phyloP scores from a whole-genome alignment of 192 early-diverging fungal genomes.

The Oehlia diaphana region DNA sequence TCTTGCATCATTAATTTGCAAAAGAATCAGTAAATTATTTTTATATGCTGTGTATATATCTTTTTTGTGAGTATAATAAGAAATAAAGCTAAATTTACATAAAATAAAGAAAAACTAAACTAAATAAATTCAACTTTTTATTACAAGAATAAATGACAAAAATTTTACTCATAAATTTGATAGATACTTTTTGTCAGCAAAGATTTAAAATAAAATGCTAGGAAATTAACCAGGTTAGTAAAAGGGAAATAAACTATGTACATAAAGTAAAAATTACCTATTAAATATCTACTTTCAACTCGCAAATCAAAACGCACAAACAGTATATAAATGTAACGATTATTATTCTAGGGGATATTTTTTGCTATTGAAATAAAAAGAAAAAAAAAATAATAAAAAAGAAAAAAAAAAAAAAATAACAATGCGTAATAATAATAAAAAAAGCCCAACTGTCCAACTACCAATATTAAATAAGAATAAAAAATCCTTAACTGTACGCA shows the following conservation, averaged over 20 bases:
- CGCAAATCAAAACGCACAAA: not conserved
- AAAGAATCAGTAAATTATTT: too few species aligned
- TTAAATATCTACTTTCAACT: not conserved
- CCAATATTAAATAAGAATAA: not conserved
- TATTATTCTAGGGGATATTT: not conserved
- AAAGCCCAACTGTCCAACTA: not conserved
- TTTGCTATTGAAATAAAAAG: not conserved
- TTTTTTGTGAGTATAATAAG: too few species aligned
- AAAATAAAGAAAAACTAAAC: too few species aligned
- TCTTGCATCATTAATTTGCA: too few species aligned
- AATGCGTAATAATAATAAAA: not conserved
- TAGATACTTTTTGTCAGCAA: not conserved
- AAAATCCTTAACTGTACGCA: not conserved
- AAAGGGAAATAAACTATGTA: not conserved
- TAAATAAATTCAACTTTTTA: too few species aligned
- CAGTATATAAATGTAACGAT: not conserved
- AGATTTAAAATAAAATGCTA: not conserved
- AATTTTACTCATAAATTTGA: too few species aligned
- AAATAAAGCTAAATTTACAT: too few species aligned
- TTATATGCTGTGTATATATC: too few species aligned
- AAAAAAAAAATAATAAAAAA: not conserved
- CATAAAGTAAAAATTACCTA: not conserved
- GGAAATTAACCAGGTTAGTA: not conserved
- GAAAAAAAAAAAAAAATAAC: not conserved
- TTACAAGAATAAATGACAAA: too few species aligned